Percentiles rank a stretch among this genome's conserved stretches.
Conservation (phyloP, 306 rosid genomes). For the Hippophae gyantsensis region DNA sequence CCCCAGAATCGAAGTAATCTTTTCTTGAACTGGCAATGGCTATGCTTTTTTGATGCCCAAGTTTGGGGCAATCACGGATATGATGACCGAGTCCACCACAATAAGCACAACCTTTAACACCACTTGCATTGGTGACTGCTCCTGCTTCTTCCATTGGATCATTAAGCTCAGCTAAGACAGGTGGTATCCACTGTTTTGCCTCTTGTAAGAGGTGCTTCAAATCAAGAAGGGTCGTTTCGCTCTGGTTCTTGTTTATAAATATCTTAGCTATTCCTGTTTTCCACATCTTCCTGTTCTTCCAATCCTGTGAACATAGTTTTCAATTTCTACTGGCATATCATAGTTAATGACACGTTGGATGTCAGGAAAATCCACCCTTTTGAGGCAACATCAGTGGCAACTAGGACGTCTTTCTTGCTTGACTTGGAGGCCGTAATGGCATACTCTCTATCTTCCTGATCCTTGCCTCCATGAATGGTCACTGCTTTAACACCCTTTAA, state of each 20-base stretch:
- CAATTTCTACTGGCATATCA: conserved; percentile 94
- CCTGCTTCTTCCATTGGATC: conserved; percentile 88
- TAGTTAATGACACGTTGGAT: conserved; percentile 91
- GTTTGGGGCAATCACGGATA: conserved; percentile 70
- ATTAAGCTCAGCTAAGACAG: conserved; percentile 73
- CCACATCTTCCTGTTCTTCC: conserved; percentile 95
- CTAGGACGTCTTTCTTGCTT: conserved; percentile 84
- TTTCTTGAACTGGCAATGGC: conserved; percentile 66
- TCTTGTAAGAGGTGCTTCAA: conserved; percentile 91
- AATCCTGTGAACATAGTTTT: conserved; percentile 92
- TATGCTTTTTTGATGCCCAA: conserved; percentile 81
- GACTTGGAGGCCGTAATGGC: conserved; percentile 74
- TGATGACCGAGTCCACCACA: conserved; percentile 99
- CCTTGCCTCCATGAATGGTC: conserved; percentile 94
- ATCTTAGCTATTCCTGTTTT: conserved; percentile 91
- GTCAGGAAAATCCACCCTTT: conserved; percentile 95
- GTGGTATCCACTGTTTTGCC: conserved; percentile 96
- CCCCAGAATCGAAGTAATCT: conserved; percentile 90
- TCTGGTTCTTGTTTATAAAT: conserved; percentile 87
- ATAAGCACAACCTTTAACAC: conserved; percentile 83
- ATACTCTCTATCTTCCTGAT: conserved; percentile 90
- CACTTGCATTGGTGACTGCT: conserved; percentile 59
- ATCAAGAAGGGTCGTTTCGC: conserved; percentile 89
- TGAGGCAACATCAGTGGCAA: conserved; percentile 93
- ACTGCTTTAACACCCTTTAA: conserved; percentile 93